Base-by-base conservation (phyloP, 2,329 filamentous ascomycete genomes). In the Neofusicoccum cordaticola region DNA sequence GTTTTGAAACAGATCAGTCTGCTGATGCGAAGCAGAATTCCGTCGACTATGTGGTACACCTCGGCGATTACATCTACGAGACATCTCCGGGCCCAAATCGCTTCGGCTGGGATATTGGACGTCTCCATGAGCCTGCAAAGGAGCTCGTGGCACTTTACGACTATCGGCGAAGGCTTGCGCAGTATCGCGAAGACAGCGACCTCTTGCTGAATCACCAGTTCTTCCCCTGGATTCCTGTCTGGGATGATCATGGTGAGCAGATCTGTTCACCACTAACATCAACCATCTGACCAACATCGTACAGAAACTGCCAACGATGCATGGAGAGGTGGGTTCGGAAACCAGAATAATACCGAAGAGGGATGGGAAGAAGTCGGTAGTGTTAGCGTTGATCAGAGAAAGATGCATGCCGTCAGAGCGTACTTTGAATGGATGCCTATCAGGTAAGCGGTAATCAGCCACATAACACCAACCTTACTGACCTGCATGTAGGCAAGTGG, bases 311-410 rank as follows among this genome's bases (percentile, higher is more conserved):
- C 58, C 58, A 47, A 58, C 34, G 79, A 87, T 90, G 81, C 90
- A 91, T 62, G 89, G 88, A 1, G 88, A 91, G 2, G 81, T 89
- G 79, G 78, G 5, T 70, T 69, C 3, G 71, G 74, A 1, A 70
- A 73, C 12, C 68, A 80, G 13, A 81, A 80, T 69, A 81, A 81
- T 68, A 80, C 78, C 3, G 77, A 80, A 66, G 71, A 17, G 17
- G 22, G n/a, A n/a, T 35, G 44, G 42, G 42, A 27, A 42, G 88
- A 88, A 1, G 13, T 15, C 15, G 35, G 34, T 15, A 75, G 75
- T 11, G 72, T 81, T 15, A 73, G 72, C 2, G 74, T 80, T 44
- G 78, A 80, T 31, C 79, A 80, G 66, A 73, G 78, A 7, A 81
- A 81, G 67, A 80, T 80, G 78, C 78, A 81, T 61, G 79, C 78